phyloP scores from a whole-genome alignment of 169 alveolate genomes.

The Plasmodium gonderi region DNA sequence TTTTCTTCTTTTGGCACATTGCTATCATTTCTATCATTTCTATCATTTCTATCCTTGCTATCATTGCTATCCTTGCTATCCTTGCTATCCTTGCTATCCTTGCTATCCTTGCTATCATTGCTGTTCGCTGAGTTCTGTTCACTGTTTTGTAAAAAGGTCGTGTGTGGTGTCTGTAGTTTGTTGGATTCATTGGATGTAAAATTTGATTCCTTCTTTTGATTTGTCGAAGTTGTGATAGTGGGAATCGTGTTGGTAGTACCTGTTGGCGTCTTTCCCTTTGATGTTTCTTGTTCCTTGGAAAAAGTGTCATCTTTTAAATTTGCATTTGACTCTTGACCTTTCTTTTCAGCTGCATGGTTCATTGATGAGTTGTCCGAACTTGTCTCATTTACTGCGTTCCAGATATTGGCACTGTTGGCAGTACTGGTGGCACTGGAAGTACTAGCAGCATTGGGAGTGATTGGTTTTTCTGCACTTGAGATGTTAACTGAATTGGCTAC shows the following conservation, averaged over 20 bases:
- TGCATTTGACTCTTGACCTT: not conserved
- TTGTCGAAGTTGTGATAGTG: too few species aligned
- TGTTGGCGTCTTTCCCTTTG: not conserved
- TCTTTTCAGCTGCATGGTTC: not conserved
- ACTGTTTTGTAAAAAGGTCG: slow-evolving; percentile 3
- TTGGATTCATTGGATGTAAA: not conserved
- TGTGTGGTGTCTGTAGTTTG: not conserved
- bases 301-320: not conserved
- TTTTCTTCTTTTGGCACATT: not conserved
- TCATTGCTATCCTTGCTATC: not conserved
- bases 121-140: not conserved
- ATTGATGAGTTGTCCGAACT: not conserved
- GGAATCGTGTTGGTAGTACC: too few species aligned
- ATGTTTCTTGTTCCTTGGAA: not conserved
- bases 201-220: too few species aligned
- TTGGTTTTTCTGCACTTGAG: not conserved
- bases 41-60: not conserved
- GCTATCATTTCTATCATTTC: too few species aligned
- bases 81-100: not conserved
- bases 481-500: not conserved
- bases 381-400: too few species aligned
- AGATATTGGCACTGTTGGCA: too few species aligned
- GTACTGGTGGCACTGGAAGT: too few species aligned
- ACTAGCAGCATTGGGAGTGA: too few species aligned
- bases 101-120: not conserved